Evolutionary conservation across 2,329 filamentous ascomycete genomes (phyloP), one percentile per base, ranked within the genome.

Genomic region (Xylariales sp.): DNA sequence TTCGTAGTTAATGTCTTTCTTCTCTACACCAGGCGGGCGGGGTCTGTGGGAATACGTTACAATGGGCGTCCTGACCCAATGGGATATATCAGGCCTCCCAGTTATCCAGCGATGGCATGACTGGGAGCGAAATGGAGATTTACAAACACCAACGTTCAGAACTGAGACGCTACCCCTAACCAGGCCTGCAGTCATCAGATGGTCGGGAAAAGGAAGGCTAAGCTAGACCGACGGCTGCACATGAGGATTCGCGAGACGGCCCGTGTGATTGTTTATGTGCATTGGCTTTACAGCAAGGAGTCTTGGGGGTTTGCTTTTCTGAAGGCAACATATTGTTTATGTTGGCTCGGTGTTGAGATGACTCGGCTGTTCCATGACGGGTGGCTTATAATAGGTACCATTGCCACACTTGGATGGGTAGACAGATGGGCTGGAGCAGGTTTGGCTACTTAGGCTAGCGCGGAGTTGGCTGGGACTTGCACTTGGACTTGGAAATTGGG

Each of bases 391-490:
- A 7, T 39, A 27, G 16, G 25, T 31, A 39, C 27, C 24, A 31
- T 16, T 20, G 20, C 36, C 20, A 39, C 25, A 20, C 14, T n/a
- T n/a, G 25, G 18, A 39, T 22, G 36, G 36, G 36, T 31, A 39
- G 36, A 39, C 16, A 12, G 16, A 12, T 16, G 15, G n/a, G 12
- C 14, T 20, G 36, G 36, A 31, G 25, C 36, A 39, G 36, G 36
- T 39, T 39, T n/a, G n/a, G n/a, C n/a, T 24, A 29, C 36, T 31
- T 38, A 19, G 28, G 22, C 28, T 38, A 39, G 36, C 36, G 36
- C 36, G 36, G 36, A 39, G 36, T 39, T 39, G n/a, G n/a, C n/a
- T n/a, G n/a, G n/a, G 33, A 14, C 24, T 36, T 21, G 12, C 19
- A n/a, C 15, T 27, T 15, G 33, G 9, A 35, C 15, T 20, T 15